These are phyloP conservation scores for Grosmannia serpens DNA, from an alignment of 2,329 filamentous ascomycete species.

Conservation along the genomic window DNA sequence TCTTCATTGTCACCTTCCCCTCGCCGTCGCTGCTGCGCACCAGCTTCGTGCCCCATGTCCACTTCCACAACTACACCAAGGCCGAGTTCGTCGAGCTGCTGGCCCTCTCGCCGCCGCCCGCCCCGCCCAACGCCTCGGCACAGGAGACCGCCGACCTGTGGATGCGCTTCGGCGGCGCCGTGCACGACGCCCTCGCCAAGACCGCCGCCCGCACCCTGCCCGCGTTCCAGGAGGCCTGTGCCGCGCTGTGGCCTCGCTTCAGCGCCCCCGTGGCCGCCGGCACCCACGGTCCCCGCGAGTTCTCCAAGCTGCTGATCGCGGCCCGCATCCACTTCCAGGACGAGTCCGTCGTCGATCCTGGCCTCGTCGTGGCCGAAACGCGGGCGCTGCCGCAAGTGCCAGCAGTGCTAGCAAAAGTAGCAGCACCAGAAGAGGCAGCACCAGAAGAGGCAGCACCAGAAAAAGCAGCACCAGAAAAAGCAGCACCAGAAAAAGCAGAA, in stretches of 20 bases:
- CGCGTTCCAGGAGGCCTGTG: slow-evolving; percentile 57
- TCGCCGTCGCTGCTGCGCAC: slow-evolving; percentile 58
- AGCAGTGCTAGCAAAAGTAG: too few species aligned
- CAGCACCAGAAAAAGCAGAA: too few species aligned
- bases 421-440: too few species aligned
- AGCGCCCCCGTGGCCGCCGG: slow-evolving; percentile 64
- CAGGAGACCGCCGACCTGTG: slow-evolving; percentile 57
- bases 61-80: slow-evolving; percentile 78
- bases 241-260: slow-evolving; percentile 76
- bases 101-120: slow-evolving; percentile 33
- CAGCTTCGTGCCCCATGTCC: slow-evolving; percentile 61
- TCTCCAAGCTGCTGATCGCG: slow-evolving; percentile 68
- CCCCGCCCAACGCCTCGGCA: slow-evolving; percentile 37
- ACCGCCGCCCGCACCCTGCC: slow-evolving; percentile 71
- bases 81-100: slow-evolving; percentile 70
- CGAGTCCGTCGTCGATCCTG: slow-evolving; percentile 56
- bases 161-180: slow-evolving; percentile 68
- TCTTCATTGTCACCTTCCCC: slow-evolving; percentile 67
- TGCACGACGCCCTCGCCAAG: slow-evolving; percentile 78
- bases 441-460: too few species aligned
- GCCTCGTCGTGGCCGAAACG: slow-evolving; percentile 31
- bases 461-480: too few species aligned
- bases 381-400: not conserved
- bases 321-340: slow-evolving; percentile 60
- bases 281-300: slow-evolving; percentile 67